These are phyloP conservation scores for Candida vaughaniae DNA, from an alignment of 805 yeast species.

Conservation along the genomic window DNA sequence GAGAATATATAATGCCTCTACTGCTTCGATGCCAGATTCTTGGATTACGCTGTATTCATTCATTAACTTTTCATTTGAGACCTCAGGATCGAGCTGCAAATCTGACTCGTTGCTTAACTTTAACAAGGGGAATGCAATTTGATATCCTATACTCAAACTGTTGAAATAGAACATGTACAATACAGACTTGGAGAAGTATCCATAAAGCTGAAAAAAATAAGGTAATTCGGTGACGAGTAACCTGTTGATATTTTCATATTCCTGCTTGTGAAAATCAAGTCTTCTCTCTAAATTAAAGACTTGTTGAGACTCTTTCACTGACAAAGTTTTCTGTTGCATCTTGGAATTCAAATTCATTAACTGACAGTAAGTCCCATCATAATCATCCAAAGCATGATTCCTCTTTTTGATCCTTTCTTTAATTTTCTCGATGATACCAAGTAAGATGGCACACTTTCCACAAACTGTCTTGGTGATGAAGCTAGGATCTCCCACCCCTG, in stretches of 20 bases:
- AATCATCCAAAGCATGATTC: conserved; percentile 35
- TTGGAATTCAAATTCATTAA: conserved; percentile 29
- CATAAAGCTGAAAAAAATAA: conserved; percentile 32
- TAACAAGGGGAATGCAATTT: conserved; percentile 12
- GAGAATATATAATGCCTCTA: background rate
- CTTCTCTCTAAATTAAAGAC: conserved; percentile 24
- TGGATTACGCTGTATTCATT: background rate
- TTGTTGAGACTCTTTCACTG: conserved; percentile 28
- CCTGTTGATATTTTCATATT: conserved; percentile 37
- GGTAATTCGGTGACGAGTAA: conserved; percentile 50
- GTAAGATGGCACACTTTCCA: conserved; percentile 3
- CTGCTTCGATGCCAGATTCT: background rate
- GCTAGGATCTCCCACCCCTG: background rate
- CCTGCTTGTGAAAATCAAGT: conserved; percentile 18
- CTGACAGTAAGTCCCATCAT: conserved; percentile 31
- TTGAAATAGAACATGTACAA: conserved; percentile 27
- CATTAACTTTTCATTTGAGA: background rate
- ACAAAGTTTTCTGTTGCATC: conserved; percentile 35
- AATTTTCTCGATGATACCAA: conserved; percentile 7
- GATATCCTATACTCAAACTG: conserved; percentile 35
- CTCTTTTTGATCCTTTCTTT: conserved; percentile 7
- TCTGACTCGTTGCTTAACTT: background rate
- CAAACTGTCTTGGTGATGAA: background rate
- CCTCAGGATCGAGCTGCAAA: background rate
- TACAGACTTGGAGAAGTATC: conserved; percentile 21